Evolutionary conservation across 495 filamentous ascomycete genomes (phyloP), one percentile per base, ranked within the genome.

Genomic region (Daldinia childiae): DNA sequence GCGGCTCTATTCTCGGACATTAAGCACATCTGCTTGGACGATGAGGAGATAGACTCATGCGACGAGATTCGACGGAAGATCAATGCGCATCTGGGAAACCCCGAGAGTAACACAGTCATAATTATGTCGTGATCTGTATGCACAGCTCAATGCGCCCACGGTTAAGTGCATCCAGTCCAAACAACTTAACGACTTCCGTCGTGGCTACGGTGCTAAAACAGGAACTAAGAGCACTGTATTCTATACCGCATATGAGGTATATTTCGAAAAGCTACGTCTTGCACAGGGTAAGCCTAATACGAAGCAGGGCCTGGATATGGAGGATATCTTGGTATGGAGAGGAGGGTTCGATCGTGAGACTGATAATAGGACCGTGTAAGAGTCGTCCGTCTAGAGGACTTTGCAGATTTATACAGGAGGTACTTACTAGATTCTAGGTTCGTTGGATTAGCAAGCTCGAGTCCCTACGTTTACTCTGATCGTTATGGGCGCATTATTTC

Each of bases 41-140:
- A 82, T 30, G 84, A 87, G 64, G 79, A 78, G 21, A 68, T 69
- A 11, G 32, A 34, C 32, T 34, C 8, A 12, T 34, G 8, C 9
- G 32, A 34, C 32, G 32, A 34, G 30, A 1, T 32, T 8, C 30
- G 30, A 32, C 8, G 0, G 55, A 90, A 89, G 77, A 86, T 90
- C 63, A 77, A 76, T 36, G 80, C 82, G 0, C 80, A 88, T 51
- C 79, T 90, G 4, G 75, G 75, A 76, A 32, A 79, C 81, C 51
- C 73, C 79, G 21, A 82, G 80, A 45, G 76, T 87, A 32, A 87
- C 82, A 0, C 81, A 87, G 73, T 84, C 85, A n/a, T 74, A 77
- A 50, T 86, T 90, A 75, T 77, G 79, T 58, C 83, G 85, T 45
- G 81, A 85, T 45, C 68, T 88, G 4, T 71, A 74, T 43, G 79